Base-by-base conservation (phyloP, 2,329 filamentous ascomycete genomes). In the Ophiostoma tasmaniense region DNA sequence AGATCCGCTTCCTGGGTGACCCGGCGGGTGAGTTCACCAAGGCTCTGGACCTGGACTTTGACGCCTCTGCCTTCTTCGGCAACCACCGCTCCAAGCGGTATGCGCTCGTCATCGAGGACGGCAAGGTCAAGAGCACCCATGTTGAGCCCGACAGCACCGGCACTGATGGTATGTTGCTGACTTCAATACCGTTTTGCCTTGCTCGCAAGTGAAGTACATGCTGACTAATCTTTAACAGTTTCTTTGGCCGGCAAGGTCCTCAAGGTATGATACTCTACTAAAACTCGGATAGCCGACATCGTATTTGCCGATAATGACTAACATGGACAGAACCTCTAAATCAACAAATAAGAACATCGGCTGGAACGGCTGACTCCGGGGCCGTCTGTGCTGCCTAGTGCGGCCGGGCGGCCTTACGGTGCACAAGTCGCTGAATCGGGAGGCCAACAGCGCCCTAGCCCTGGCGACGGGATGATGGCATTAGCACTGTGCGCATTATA, bases 1-100 rank as follows among this genome's bases (percentile, higher is more conserved):
- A 95, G 91, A 89, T 97, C 75, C 92, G 93, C 72, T 97, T 96
- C 84, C 83, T 97, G 59, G 92, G 89, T 66, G 93, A 97, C 78
- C 90, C 92, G 8, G 84, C 87, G 8, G 90, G 87, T 70, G 83
- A 86, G 70, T 96, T 97, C 80, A 95, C 91, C 73, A 89, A 92
- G 77, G 89, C 90, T 3, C 83, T 97, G 45, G 92, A 96, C 70
- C 84, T 97, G 61, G 85, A 85, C 72, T 97, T 97, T 76, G 92
- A 97, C 72, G 89, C 85, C 67, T 83, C 85, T 14, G 83, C 90
- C 68, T 87, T 97, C 77, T 95, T 98, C 75, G 94, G 94, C 61
- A 89, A 89, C 74, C 82, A 86, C 74, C 88, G 94, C 73, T 90
- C 90, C 80, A 96, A 97, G 87, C 87, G 94, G 66, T 97, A 96